A percentile compares a stretch with the other conserved stretches of the same genome.
These are phyloP conservation scores for Echinosophora koreensis DNA, from an alignment of 306 rosid species.

Conservation along the genomic window DNA sequence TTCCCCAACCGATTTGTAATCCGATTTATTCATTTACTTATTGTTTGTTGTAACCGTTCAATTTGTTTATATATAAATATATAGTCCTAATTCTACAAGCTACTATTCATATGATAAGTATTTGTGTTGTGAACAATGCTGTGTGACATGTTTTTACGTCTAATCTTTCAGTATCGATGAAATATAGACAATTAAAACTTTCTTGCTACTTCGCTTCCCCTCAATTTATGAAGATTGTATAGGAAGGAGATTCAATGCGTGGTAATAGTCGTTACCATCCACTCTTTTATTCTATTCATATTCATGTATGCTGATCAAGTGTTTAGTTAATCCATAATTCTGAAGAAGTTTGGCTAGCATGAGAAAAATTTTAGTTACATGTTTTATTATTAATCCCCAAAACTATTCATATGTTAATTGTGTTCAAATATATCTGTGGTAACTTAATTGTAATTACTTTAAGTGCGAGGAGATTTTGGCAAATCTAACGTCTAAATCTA, in stretches of 20 bases:
- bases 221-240: conserved; percentile 14
- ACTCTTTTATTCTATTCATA: not conserved
- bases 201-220: not conserved
- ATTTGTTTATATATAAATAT: too few species aligned
- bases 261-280: not conserved
- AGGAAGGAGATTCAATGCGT: not conserved
- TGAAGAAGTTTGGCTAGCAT: not conserved
- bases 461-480: conserved; percentile 13
- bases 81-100: too few species aligned
- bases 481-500: not conserved
- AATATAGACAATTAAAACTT: too few species aligned
- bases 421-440: conserved; percentile 6
- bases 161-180: not conserved
- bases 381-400: not conserved
- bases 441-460: conserved; percentile 3
- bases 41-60: too few species aligned
- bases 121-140: too few species aligned
- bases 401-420: not conserved
- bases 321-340: conserved; percentile 10
- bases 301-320: conserved; percentile 15
- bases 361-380: not conserved
- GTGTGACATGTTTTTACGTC: too few species aligned
- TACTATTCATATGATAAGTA: too few species aligned
- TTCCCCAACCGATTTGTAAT: not conserved
- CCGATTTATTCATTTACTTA: not conserved